These are phyloP conservation scores for Diaporthe australafricana DNA, from an alignment of 2,329 filamentous ascomycete species.

Conservation along the genomic window DNA sequence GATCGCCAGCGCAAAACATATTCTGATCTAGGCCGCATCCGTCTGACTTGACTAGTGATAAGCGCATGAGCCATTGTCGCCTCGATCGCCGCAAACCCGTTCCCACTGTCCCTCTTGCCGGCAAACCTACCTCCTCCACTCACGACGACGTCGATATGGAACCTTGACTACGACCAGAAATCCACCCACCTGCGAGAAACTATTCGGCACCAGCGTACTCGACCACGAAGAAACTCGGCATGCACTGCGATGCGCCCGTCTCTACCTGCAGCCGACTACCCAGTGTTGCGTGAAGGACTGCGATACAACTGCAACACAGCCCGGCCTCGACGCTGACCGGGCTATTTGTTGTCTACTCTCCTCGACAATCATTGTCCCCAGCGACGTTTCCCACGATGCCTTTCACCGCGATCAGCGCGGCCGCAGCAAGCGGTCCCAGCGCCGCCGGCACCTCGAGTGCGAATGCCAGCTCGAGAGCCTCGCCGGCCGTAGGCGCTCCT, in stretches of 20 bases:
- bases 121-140: neutral
- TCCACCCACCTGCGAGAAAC: neutral
- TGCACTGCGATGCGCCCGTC: constrained; percentile 38
- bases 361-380: constrained; percentile 4
- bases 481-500: constrained; percentile 56
- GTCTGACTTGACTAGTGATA: constrained; percentile 31
- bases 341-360: neutral
- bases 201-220: neutral
- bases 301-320: constrained; percentile 25
- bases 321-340: constrained; percentile 26
- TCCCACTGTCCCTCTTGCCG: constrained; percentile 4
- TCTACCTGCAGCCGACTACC: constrained; percentile 35
- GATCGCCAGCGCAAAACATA: constrained; percentile 18
- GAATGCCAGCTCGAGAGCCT: constrained; percentile 64
- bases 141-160: constrained; percentile 8
- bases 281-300: constrained; percentile 35
- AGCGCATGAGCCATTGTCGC: constrained; percentile 23
- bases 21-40: constrained; percentile 29
- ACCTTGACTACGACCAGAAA: neutral
- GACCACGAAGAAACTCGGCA: constrained; percentile 3
- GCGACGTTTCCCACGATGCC: constrained; percentile 49
- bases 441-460: constrained; percentile 51
- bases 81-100: constrained; percentile 6
- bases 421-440: constrained; percentile 48
- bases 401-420: constrained; percentile 52